Conservation (phyloP, 2,329 filamentous ascomycete genomes). For the Ophiostoma quercus region DNA sequence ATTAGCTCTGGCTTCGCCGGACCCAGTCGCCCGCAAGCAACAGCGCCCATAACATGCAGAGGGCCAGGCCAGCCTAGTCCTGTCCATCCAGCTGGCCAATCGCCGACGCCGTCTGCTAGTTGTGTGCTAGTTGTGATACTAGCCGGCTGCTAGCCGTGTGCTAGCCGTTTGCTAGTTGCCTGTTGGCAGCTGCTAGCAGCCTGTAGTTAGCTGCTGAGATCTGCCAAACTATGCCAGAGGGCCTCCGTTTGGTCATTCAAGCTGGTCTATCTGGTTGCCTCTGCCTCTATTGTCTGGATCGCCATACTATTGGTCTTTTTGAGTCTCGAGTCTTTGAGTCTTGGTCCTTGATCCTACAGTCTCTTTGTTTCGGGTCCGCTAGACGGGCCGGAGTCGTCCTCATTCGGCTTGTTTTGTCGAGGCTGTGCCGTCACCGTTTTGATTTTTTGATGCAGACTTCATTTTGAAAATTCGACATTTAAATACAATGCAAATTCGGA, state of each 20-base stretch:
- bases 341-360: neutral
- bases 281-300: neutral
- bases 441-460: neutral
- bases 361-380: neutral
- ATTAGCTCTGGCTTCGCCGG: neutral
- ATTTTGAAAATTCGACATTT: neutral
- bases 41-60: too few species aligned
- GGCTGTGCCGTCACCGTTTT: neutral
- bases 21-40: neutral
- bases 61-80: conserved; percentile 2
- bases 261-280: conserved; percentile 7
- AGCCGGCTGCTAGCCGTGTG: neutral
- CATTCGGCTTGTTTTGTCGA: neutral
- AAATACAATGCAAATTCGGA: neutral
- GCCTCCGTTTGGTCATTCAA: conserved; percentile 3
- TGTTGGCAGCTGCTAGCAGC: neutral
- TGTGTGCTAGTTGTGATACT: too few species aligned
- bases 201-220: conserved; percentile 1
- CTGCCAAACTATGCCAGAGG: neutral
- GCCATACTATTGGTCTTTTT: neutral
- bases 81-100: neutral
- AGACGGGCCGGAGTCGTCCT: neutral
- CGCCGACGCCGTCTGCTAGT: conserved; percentile 3
- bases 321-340: neutral
- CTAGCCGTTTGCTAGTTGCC: neutral